phyloP scores from a whole-genome alignment of 768 basidiomycete species.

The Suillus placidus region DNA sequence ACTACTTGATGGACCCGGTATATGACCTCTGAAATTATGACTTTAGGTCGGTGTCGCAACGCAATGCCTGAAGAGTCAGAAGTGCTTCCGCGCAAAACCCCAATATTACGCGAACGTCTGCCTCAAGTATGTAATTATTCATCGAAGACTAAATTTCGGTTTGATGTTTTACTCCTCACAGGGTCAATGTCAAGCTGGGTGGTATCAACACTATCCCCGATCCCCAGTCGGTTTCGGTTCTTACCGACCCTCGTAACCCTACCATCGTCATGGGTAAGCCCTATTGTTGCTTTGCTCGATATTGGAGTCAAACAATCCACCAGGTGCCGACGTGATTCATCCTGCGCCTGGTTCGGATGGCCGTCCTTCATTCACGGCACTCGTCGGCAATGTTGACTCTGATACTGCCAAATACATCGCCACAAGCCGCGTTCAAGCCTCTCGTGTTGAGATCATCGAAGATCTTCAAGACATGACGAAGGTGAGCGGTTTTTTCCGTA shows the following conservation, averaged over 20 bases:
- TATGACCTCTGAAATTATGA: background rate
- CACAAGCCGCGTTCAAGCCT: conserved; percentile 64
- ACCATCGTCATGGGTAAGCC: conserved; percentile 75
- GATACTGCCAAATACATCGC: conserved; percentile 72
- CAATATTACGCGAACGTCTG: conserved; percentile 85
- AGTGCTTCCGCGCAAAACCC: conserved; percentile 66
- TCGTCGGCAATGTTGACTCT: conserved; percentile 81
- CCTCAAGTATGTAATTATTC: conserved; percentile 59
- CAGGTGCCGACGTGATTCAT: conserved; percentile 83
- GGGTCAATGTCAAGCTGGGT: conserved; percentile 83
- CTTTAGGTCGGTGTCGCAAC: conserved; percentile 72
- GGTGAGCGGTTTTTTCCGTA: conserved; percentile 33
- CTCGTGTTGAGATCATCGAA: conserved; percentile 76
- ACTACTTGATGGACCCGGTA: background rate
- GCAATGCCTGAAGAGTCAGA: conserved; percentile 71
- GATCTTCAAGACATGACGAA: conserved; percentile 68
- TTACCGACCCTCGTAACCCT: conserved; percentile 72
- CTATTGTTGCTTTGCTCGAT: conserved; percentile 7
- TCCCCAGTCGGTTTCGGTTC: conserved; percentile 59
- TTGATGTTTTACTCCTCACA: conserved; percentile 29
- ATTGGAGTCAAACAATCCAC: background rate
- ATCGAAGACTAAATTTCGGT: background rate
- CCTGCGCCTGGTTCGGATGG: conserved; percentile 80
- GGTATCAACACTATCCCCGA: conserved; percentile 83
- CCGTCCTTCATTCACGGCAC: conserved; percentile 77